These are phyloP conservation scores for Manihot esculenta DNA, from an alignment of 441 rosid genomes.

Conservation along the genomic window DNA sequence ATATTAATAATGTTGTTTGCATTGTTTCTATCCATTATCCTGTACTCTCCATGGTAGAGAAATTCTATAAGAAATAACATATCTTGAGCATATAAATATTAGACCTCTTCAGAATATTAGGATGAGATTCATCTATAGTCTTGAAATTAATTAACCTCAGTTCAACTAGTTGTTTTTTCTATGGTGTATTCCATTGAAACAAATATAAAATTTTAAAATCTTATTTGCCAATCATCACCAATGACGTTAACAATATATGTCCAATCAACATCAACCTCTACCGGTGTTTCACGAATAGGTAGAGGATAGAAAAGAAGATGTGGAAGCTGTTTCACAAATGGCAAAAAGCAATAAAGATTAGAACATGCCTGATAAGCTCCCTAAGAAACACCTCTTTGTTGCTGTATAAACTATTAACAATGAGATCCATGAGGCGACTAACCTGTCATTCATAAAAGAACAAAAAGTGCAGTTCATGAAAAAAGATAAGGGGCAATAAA, in stretches of 20 bases:
- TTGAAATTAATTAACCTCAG: neutral
- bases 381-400: slow-evolving; percentile 96
- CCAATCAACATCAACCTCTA: neutral
- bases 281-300: neutral
- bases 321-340: neutral
- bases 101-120: neutral
- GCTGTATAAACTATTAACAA: slow-evolving; percentile 89
- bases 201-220: neutral
- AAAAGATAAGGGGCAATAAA: too few relatives aligned
- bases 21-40: neutral
- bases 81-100: neutral
- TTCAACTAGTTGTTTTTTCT: neutral
- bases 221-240: neutral
- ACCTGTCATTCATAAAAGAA: slow-evolving; percentile 48
- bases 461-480: neutral
- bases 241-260: neutral
- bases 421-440: slow-evolving; percentile 96
- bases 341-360: neutral
- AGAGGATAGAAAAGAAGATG: neutral
- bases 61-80: slow-evolving; percentile 8
- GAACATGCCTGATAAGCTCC: slow-evolving; percentile 74
- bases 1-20: neutral
- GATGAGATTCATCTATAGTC: neutral
- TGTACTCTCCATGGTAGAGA: neutral
- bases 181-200: neutral